phyloP scores from a whole-genome alignment of 1,139 yeast genomes.

The Yamadazyma aaseri region DNA sequence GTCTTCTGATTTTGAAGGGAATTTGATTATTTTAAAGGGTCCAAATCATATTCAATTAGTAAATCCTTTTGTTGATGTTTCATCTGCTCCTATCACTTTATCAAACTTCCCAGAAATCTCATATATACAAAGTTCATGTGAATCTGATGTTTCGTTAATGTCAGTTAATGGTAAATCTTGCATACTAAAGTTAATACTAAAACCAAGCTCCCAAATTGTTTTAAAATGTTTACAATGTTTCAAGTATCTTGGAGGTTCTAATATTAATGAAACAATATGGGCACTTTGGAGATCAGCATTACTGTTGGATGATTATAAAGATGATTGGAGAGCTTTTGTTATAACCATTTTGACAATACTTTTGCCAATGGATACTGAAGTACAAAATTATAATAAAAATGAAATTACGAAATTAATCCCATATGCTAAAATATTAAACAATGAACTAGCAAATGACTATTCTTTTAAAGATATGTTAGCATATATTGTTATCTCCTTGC shows the following conservation, averaged over 20 bases:
- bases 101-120: slow-evolving; percentile 18
- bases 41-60: slow-evolving; percentile 41
- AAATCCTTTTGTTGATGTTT: slow-evolving; percentile 64
- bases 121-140: slow-evolving; percentile 28
- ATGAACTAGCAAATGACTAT: slow-evolving; percentile 29
- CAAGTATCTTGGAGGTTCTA: slow-evolving; percentile 56
- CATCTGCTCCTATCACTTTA: slow-evolving; percentile 35
- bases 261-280: slow-evolving; percentile 56
- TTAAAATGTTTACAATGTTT: slow-evolving; percentile 47
- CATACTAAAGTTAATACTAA: slow-evolving; percentile 36
- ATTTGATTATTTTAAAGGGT: slow-evolving; percentile 38
- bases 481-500: slow-evolving; percentile 66
- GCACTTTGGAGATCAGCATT: slow-evolving; percentile 64
- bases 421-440: slow-evolving; percentile 32
- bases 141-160: slow-evolving; percentile 27
- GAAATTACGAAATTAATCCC: slow-evolving; percentile 41
- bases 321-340: slow-evolving; percentile 66
- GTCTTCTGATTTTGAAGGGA: slow-evolving; percentile 34
- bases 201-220: slow-evolving; percentile 48
- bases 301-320: slow-evolving; percentile 35
- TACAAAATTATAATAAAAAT: slow-evolving; percentile 21
- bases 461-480: slow-evolving; percentile 53
- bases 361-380: slow-evolving; percentile 37
- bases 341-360: slow-evolving; percentile 50
- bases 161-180: slow-evolving; percentile 24